Evolutionary conservation across 1,284 basidiomycete species (phyloP).

Genomic region (Neonothopanus nambi): DNA sequence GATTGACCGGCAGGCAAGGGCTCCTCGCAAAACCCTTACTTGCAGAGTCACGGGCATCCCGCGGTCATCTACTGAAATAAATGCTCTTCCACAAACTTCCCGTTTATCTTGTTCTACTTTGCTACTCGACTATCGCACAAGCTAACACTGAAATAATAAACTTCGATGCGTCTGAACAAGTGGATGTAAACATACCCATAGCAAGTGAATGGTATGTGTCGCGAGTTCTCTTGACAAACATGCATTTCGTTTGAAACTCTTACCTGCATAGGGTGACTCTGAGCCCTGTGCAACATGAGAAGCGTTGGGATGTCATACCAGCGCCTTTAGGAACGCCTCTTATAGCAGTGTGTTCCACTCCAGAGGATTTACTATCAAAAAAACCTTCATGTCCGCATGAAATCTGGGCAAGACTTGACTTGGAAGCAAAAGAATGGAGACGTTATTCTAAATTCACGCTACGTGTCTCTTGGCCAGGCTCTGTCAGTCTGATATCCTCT

Average conservation of each 20-base stretch:
- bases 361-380: constrained; percentile 23
- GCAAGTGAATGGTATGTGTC: constrained; percentile 40
- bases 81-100: background rate
- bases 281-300: constrained; percentile 9
- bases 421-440: constrained; percentile 47
- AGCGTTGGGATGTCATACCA: constrained; percentile 38
- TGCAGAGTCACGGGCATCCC: no score
- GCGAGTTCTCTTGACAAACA: no score
- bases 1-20: no score
- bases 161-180: constrained; percentile 40
- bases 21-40: no score
- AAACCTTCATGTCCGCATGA: constrained; percentile 46
- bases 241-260: background rate
- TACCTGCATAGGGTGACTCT: constrained; percentile 4
- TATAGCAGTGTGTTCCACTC: constrained; percentile 32
- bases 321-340: constrained; percentile 43
- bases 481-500: constrained; percentile 42
- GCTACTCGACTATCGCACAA: constrained; percentile 15
- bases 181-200: constrained; percentile 23
- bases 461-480: constrained; percentile 66
- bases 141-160: constrained; percentile 71
- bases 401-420: constrained; percentile 55
- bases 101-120: constrained; percentile 19
- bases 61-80: no score
- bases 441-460: constrained; percentile 55